Conservation (phyloP, 78 protist genomes). For the Dictyostelium intermedium region DNA sequence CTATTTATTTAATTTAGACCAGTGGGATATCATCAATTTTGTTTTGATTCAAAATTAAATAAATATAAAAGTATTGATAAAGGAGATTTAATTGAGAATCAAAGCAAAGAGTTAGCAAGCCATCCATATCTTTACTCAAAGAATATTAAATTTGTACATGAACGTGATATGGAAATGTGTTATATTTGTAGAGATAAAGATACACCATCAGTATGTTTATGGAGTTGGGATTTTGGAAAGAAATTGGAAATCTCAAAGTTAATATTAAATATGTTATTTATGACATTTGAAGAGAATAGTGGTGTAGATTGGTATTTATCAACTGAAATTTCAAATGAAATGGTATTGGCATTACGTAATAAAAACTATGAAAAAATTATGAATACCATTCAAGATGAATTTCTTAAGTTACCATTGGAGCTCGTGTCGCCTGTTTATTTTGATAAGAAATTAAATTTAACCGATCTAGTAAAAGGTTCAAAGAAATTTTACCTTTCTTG, state of each 20-base stretch:
- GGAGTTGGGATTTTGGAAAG: not conserved
- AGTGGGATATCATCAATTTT: constrained; percentile 5
- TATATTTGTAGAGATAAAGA: not conserved
- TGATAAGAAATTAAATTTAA: not conserved
- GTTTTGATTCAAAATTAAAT: not conserved
- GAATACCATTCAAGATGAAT: not conserved
- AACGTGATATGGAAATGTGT: not conserved
- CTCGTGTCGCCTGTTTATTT: not conserved
- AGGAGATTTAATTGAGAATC: not conserved
- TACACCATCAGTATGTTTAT: not conserved
- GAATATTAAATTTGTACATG: constrained; percentile 2
- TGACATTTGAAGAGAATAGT: not conserved
- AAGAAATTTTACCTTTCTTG: not conserved
- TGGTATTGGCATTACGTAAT: not conserved
- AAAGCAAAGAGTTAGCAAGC: not conserved
- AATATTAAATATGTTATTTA: not conserved
- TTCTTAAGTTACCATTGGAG: not conserved
- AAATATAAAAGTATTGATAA: not conserved
- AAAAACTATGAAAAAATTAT: not conserved
- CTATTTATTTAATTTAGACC: not conserved
- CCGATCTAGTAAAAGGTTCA: not conserved
- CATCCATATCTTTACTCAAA: not conserved
- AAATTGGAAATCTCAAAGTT: not conserved
- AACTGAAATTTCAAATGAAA: not conserved
- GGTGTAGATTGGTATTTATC: not conserved